Base-by-base conservation (phyloP, 345 rosid species). In the Brassica incana region DNA sequence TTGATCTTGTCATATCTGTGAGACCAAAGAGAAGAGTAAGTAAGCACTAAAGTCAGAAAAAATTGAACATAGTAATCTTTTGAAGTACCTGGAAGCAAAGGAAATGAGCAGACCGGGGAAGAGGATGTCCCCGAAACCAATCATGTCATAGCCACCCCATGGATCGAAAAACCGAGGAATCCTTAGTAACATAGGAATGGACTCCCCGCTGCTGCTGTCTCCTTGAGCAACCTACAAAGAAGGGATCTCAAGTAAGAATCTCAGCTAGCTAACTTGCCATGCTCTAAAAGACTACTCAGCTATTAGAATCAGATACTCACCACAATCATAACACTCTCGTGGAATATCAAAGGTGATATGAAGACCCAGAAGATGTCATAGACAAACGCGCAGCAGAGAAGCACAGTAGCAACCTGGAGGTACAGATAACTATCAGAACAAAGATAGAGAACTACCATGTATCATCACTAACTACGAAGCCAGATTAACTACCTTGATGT, bases 311-410 rank as follows among this genome's bases (percentile, higher is more conserved):
- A 52, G 15, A 52, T 5, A 52, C 59, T 93, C 85, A 96, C 99
- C 79, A 81, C 95, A 79, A 96, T 92, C 99, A 96, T 96, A 68
- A 96, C 99, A 80, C 99, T 93, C 82, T 90, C 87, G 23, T 93
- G 88, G 80, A 96, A 96, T 77, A 96, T 85, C 69, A 92, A 76
- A 4, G 98, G 99, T 15, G 99, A 96, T 70, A 96, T 36, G 82
- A 96, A 96, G 80, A 96, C 99, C 99, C 99, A 96, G 81, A 96
- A 96, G 82, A 96, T 96, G 91, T 96, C 99, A 84, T 96, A 96
- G 64, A 92, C 85, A 90, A 96, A 96, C 25, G 95, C 98, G 30
- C 97, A 93, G 77, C 95, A 92, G 45, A 96, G 95, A 80, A 96
- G 97, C 12, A 93, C 97, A 9, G 98, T 78, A 15, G 99, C 98